Percentiles rank a stretch among this genome's conserved stretches.
phyloP scores from a whole-genome alignment of 768 basidiomycete genomes.

The Amanita pseudoporphyria region DNA sequence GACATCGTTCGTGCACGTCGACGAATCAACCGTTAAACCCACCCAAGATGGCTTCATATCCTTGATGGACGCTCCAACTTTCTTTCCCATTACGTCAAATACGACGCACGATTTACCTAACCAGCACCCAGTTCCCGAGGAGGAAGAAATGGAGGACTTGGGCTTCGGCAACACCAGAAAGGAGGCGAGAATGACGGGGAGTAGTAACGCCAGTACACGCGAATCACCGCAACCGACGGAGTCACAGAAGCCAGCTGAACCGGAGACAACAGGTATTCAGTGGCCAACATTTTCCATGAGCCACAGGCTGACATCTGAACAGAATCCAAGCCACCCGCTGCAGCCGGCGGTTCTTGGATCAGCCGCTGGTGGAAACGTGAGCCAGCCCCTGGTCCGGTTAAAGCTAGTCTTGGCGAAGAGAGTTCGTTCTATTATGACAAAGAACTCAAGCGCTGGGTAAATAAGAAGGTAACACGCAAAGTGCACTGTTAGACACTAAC shows the following conservation, averaged over 20 bases:
- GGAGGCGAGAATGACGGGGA: slow-evolving; percentile 19
- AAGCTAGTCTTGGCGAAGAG: slow-evolving; percentile 90
- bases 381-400: slow-evolving; percentile 64
- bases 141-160: slow-evolving; percentile 79
- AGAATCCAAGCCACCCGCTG: slow-evolving; percentile 17
- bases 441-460: slow-evolving; percentile 94
- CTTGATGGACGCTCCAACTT: slow-evolving; percentile 54
- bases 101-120: slow-evolving; percentile 10
- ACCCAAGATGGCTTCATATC: slow-evolving; percentile 67
- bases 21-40: slow-evolving; percentile 28
- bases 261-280: slow-evolving; percentile 21
- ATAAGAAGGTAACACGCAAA: slow-evolving; percentile 61
- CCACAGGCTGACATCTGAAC: background rate
- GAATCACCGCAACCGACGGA: slow-evolving; percentile 9
- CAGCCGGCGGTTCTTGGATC: slow-evolving; percentile 60
- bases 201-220: slow-evolving; percentile 9
- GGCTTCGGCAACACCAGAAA: slow-evolving; percentile 75
- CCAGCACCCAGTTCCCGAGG: slow-evolving; percentile 19
- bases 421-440: slow-evolving; percentile 88
- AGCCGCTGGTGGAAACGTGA: slow-evolving; percentile 71
- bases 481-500: background rate
- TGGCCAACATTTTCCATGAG: background rate
- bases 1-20: slow-evolving; percentile 50
- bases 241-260: slow-evolving; percentile 14
- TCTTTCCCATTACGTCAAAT: slow-evolving; percentile 27